Conservation (phyloP, 1,139 yeast species). For the Suhomyces maxii region DNA sequence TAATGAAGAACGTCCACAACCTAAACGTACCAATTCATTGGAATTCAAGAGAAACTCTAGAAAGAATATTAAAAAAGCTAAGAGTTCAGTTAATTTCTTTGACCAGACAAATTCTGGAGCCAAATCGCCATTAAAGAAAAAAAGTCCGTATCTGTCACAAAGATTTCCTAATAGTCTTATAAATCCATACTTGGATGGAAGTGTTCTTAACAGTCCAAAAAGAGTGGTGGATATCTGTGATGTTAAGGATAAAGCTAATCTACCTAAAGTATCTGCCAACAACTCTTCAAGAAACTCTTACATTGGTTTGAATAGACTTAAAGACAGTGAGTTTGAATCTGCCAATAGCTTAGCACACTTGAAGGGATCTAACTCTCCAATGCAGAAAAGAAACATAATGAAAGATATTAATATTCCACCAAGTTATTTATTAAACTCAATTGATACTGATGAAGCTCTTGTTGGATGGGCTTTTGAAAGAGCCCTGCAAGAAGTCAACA, state of each 20-base stretch:
- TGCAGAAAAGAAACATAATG: constrained; percentile 2
- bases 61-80: constrained; percentile 31
- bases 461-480: constrained; percentile 12
- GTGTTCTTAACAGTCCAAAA: background rate
- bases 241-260: constrained; percentile 29
- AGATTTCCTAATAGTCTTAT: constrained; percentile 23
- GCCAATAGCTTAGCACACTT: constrained; percentile 2
- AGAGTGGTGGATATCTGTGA: background rate
- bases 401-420: background rate
- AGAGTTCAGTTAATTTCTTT: constrained; percentile 36
- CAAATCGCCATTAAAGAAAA: constrained; percentile 4
- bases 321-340: constrained; percentile 22
- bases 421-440: constrained; percentile 10
- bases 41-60: background rate
- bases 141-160: constrained; percentile 12
- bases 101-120: constrained; percentile 3
- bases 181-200: constrained; percentile 28
- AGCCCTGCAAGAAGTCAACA: constrained; percentile 6
- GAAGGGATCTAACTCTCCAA: background rate
- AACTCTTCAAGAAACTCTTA: constrained; percentile 36
- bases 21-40: background rate
- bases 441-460: constrained; percentile 15
- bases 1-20: constrained; percentile 12
- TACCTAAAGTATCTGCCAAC: constrained; percentile 35
- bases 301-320: constrained; percentile 42